These are phyloP conservation scores for Penstemon barbatus DNA, from an alignment of 257 asterid species.

Conservation along the genomic window DNA sequence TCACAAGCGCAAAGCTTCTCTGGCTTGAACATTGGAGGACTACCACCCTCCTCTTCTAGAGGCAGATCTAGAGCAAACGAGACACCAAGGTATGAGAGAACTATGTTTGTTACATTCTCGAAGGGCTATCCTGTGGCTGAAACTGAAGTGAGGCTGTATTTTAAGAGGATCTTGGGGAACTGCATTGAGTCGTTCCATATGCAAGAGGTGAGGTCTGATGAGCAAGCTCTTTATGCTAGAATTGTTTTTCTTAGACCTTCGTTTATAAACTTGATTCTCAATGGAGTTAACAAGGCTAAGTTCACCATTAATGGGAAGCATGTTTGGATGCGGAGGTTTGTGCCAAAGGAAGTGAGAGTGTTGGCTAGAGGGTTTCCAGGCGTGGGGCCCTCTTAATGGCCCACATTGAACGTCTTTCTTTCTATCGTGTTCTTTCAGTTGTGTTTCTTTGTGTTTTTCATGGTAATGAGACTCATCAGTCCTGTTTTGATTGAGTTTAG, in stretches of 20 bases:
- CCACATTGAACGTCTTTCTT: no score
- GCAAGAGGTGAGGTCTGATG: slow-evolving; percentile 49
- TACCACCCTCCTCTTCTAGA: not conserved
- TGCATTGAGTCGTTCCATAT: slow-evolving; percentile 51
- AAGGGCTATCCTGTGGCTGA: slow-evolving; percentile 63
- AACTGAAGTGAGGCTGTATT: slow-evolving; percentile 46
- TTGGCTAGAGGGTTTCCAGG: slow-evolving; percentile 21
- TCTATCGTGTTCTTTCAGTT: no score
- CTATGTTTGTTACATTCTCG: slow-evolving; percentile 69
- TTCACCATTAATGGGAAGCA: slow-evolving; percentile 63
- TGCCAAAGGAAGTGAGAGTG: slow-evolving; percentile 30
- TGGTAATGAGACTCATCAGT: no score
- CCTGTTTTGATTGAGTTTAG: no score
- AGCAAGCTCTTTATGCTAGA: slow-evolving; percentile 58
- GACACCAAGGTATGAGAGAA: slow-evolving; percentile 32
- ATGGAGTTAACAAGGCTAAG: slow-evolving; percentile 49
- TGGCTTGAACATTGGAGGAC: slow-evolving; percentile 19
- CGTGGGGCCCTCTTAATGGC: no score
- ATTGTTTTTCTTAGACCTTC: slow-evolving; percentile 38
- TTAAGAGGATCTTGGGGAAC: slow-evolving; percentile 40
- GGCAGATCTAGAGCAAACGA: not conserved
- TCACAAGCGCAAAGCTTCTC: slow-evolving; percentile 27
- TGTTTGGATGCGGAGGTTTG: slow-evolving; percentile 61
- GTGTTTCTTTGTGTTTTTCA: no score
- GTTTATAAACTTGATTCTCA: slow-evolving; percentile 36